Conservation (phyloP, 495 filamentous ascomycete genomes). For the Neurospora hispaniola region DNA sequence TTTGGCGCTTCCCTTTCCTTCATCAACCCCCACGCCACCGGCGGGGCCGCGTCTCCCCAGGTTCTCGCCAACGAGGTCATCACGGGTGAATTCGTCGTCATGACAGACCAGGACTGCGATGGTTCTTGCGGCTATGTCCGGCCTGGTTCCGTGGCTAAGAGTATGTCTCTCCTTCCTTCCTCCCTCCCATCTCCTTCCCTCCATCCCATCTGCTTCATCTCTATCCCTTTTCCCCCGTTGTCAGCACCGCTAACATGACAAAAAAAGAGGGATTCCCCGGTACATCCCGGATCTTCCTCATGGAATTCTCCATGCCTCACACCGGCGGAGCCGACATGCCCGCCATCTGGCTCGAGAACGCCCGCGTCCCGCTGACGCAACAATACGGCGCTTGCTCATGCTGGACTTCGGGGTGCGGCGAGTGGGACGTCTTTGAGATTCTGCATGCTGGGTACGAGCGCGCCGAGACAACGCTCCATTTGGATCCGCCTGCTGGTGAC, state of each 20-base stretch:
- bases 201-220: too few species aligned
- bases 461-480: constrained; percentile 50
- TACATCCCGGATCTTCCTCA: constrained; percentile 50
- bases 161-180: too few species aligned
- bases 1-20: constrained; percentile 19
- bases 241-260: too few species aligned
- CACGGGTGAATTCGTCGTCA: neutral
- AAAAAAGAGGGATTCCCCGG: constrained; percentile 47
- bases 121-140: neutral
- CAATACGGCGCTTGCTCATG: constrained; percentile 61
- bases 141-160: neutral
- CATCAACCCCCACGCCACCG: constrained; percentile 6
- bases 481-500: constrained; percentile 35
- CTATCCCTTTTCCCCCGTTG: too few species aligned
- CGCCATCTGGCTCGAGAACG: constrained; percentile 61
- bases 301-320: constrained; percentile 58
- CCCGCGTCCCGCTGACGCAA: constrained; percentile 50
- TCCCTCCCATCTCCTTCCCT: too few species aligned
- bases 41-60: constrained; percentile 3
- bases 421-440: constrained; percentile 62
- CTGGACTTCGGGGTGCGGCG: constrained; percentile 55
- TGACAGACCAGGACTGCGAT: neutral
- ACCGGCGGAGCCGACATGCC: constrained; percentile 40
- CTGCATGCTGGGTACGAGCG: constrained; percentile 38
- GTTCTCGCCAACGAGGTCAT: neutral